Conservation (phyloP, 2,329 filamentous ascomycete genomes). For the Penicillium aurantiogriseum region DNA sequence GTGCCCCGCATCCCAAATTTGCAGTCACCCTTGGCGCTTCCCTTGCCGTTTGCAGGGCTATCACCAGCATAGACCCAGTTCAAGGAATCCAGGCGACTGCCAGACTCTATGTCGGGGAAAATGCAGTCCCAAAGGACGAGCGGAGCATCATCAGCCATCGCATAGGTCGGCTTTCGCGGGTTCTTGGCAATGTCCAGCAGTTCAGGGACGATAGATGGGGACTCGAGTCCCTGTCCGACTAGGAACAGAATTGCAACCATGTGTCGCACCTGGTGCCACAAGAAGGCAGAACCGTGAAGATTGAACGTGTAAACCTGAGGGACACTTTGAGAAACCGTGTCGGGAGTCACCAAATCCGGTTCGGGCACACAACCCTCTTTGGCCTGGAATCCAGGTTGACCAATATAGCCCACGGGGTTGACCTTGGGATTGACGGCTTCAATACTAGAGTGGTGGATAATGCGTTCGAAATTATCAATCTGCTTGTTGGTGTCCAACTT, state of each 20-base stretch:
- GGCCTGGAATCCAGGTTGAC: constrained; percentile 47
- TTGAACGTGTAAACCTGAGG: constrained; percentile 81
- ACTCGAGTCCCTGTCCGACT: constrained; percentile 83
- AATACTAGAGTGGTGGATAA: constrained; percentile 78
- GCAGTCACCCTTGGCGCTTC: constrained; percentile 50
- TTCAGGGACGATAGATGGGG: constrained; percentile 67
- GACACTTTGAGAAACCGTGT: constrained; percentile 33
- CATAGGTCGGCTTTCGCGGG: constrained; percentile 78
- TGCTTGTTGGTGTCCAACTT: constrained; percentile 90
- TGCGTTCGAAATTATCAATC: constrained; percentile 75
- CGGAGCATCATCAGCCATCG: constrained; percentile 85
- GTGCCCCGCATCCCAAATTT: constrained; percentile 67
- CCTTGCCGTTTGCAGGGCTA: constrained; percentile 43
- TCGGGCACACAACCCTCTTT: constrained; percentile 18
- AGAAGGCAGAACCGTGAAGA: constrained; percentile 84
- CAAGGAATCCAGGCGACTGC: constrained; percentile 58
- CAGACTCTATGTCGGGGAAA: constrained; percentile 62
- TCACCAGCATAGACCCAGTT: constrained; percentile 80
- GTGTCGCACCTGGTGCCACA: constrained; percentile 97
- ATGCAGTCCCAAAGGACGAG: constrained; percentile 95
- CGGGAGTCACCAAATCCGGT: constrained; percentile 16
- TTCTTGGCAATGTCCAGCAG: constrained; percentile 71
- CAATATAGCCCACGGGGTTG: constrained; percentile 58
- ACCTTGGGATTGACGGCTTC: constrained; percentile 60
- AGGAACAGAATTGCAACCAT: constrained; percentile 93